A percentile compares a stretch with the other conserved stretches of the same genome.
Evolutionary conservation across 148 eudicot genomes (phyloP).

Genomic region (Bassia scoparia): DNA sequence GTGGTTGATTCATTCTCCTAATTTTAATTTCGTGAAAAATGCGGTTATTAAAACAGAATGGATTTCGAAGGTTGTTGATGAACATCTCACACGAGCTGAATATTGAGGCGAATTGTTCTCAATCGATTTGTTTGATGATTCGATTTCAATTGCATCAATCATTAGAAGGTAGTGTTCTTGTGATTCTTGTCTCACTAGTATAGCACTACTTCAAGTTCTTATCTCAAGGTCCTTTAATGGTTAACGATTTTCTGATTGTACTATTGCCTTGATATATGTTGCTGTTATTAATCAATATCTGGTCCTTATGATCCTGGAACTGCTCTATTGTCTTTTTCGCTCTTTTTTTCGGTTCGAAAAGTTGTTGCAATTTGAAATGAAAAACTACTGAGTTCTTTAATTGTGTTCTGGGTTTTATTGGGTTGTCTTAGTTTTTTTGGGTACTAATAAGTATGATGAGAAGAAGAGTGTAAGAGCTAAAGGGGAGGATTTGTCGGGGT

Average conservation of each 20-base stretch:
- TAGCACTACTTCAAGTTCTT: conserved; percentile 37
- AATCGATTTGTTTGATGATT: conserved; percentile 11
- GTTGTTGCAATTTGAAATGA: conserved; percentile 11
- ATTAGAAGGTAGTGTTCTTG: conserved; percentile 38
- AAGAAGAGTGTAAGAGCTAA: conserved; percentile 17
- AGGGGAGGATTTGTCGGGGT: conserved; percentile 20
- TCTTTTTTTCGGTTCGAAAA: conserved; percentile 22
- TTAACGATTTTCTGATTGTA: conserved; percentile 62
- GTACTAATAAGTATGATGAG: conserved; percentile 31
- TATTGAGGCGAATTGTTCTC: conserved; percentile 41
- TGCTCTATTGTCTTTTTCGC: conserved; percentile 46
- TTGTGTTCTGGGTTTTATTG: conserved; percentile 30
- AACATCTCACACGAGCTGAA: conserved; percentile 56
- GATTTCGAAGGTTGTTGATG: conserved; percentile 66
- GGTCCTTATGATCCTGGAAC: conserved; percentile 74
- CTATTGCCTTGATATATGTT: conserved; percentile 56
- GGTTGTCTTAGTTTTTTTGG: conserved; percentile 33
- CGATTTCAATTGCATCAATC: conserved; percentile 54
- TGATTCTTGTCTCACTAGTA: conserved; percentile 47
- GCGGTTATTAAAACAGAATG: conserved; percentile 49
- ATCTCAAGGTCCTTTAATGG: conserved; percentile 38
- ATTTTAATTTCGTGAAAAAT: conserved; percentile 43
- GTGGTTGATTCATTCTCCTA: conserved; percentile 37
- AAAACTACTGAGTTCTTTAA: conserved; percentile 29
- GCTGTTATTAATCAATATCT: conserved; percentile 41